Evolutionary conservation across 164 flowering plant species (phyloP).

Genomic region (Piper longum): DNA sequence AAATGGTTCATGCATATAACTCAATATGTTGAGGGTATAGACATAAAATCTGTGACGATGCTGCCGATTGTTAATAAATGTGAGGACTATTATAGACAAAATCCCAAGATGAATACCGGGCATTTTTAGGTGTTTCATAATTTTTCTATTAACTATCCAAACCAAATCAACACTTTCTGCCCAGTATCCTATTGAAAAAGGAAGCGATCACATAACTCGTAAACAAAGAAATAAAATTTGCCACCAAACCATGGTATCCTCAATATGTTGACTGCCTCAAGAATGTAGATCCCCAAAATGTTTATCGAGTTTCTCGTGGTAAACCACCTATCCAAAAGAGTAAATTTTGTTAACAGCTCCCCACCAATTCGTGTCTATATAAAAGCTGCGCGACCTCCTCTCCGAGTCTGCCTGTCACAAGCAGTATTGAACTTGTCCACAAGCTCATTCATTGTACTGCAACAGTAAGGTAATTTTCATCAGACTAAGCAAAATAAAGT

Average conservation of each 20-base stretch:
- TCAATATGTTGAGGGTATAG: too few species aligned
- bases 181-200: neutral
- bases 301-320: neutral
- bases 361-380: conserved; percentile 19
- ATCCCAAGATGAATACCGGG: too few species aligned
- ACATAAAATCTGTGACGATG: too few species aligned
- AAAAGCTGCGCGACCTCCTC: conserved; percentile 80
- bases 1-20: too few species aligned
- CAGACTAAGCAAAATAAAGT: neutral
- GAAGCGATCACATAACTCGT: neutral
- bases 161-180: too few species aligned
- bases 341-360: neutral
- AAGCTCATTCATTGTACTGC: conserved; percentile 84
- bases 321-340: neutral
- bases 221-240: neutral
- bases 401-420: conserved; percentile 67
- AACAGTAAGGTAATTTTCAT: conserved; percentile 5
- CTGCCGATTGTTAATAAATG: too few species aligned
- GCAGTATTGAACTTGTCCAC: conserved; percentile 90
- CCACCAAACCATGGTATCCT: neutral
- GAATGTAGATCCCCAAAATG: neutral
- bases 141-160: too few species aligned
- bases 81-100: too few species aligned
- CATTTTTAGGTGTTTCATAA: too few species aligned
- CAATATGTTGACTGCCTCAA: too few species aligned